phyloP scores from a whole-genome alignment of 1,139 yeast species.

The Sugiyamaella sp. region DNA sequence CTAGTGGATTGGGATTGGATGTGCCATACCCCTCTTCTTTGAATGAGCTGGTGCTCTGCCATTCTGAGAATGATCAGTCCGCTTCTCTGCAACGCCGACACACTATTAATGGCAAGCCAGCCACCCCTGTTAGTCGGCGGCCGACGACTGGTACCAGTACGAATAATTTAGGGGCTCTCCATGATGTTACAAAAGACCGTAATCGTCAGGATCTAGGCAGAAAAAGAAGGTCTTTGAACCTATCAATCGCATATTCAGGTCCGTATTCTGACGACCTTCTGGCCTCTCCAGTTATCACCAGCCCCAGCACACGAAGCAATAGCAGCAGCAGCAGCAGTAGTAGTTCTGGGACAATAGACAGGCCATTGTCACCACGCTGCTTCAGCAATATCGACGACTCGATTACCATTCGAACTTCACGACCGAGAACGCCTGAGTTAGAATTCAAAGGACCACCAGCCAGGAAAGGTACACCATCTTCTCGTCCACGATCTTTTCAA shows the following conservation, averaged over 20 bases:
- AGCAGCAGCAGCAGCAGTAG: constrained; percentile 15
- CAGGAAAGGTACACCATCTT: constrained; percentile 2
- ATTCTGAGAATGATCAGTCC: not conserved
- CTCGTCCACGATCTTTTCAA: constrained; percentile 26
- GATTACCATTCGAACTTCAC: not conserved
- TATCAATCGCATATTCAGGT: constrained; percentile 21
- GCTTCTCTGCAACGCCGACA: constrained; percentile 13
- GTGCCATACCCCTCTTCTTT: constrained; percentile 6
- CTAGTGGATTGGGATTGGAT: constrained; percentile 9
- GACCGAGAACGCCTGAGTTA: constrained; percentile 15
- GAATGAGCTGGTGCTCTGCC: not conserved
- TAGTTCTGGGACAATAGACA: not conserved
- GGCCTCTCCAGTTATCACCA: constrained; percentile 18
- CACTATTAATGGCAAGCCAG: constrained; percentile 17
- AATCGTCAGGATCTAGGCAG: not conserved
- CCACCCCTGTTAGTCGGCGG: not conserved
- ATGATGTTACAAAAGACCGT: not conserved
- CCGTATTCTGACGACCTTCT: constrained; percentile 11
- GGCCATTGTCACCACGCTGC: constrained; percentile 12
- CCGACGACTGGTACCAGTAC: not conserved
- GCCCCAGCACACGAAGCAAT: constrained; percentile 12
- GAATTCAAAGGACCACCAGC: not conserved
- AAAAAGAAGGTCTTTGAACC: constrained; percentile 33
- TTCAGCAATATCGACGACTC: constrained; percentile 6
- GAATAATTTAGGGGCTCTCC: not conserved